These are phyloP conservation scores for Boletus fagicola DNA, from an alignment of 768 basidiomycete species.

Conservation along the genomic window DNA sequence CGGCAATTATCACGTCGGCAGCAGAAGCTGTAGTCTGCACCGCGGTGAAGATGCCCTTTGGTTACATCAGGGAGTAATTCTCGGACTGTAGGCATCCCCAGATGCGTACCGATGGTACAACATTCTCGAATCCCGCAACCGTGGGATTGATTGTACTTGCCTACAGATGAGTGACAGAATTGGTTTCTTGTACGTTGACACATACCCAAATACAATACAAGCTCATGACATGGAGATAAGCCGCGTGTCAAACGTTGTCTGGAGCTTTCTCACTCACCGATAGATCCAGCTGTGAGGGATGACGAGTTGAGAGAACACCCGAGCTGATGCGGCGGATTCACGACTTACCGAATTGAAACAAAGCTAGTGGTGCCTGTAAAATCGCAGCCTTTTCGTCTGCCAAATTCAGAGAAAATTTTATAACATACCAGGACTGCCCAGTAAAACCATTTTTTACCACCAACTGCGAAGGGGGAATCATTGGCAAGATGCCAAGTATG, in stretches of 20 bases:
- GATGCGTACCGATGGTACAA: no score
- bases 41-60: not conserved
- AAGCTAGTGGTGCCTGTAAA: no score
- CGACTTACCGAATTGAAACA: no score
- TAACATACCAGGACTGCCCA: no score
- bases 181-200: not conserved
- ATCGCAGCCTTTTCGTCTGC: no score
- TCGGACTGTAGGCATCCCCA: not conserved
- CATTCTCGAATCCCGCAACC: no score
- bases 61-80: not conserved
- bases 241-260: not conserved
- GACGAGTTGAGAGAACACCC: not conserved
- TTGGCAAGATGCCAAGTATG: no score
- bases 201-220: not conserved
- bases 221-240: not conserved
- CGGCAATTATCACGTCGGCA: constrained; percentile 5
- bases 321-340: not conserved
- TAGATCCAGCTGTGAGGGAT: not conserved
- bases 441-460: not conserved
- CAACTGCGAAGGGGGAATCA: not conserved
- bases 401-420: not conserved
- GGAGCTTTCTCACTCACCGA: not conserved
- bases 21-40: not conserved
- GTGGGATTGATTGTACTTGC: constrained; percentile 4
- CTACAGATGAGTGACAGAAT: not conserved